phyloP scores from a whole-genome alignment of 495 filamentous ascomycete species.

The Aspergillus baeticus region DNA sequence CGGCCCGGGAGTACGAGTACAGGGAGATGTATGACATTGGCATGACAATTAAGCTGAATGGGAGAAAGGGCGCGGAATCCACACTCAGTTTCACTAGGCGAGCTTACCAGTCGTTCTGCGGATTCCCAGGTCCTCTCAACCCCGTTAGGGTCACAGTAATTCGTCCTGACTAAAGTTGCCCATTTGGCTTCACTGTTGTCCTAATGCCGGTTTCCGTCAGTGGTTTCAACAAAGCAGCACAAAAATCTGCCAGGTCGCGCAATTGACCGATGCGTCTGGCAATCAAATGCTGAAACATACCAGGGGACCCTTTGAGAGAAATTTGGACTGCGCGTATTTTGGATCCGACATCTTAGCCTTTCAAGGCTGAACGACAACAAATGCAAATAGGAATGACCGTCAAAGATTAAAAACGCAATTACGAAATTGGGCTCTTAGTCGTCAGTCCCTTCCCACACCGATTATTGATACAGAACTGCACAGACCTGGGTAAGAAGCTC shows the following conservation, averaged over 20 bases:
- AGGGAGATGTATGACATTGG: neutral
- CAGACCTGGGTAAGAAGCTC: neutral
- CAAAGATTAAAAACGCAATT: neutral
- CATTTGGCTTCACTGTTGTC: conserved; percentile 65
- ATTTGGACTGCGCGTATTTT: conserved; percentile 14
- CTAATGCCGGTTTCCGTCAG: conserved; percentile 23
- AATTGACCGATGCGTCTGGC: too few species aligned
- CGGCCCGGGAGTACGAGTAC: neutral
- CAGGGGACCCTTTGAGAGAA: conserved; percentile 20
- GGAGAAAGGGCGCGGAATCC: neutral
- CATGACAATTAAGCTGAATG: too few species aligned
- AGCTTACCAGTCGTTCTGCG: conserved; percentile 62
- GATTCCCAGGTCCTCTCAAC: conserved; percentile 76
- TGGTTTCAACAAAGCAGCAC: neutral
- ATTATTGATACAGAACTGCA: neutral
- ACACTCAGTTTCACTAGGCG: neutral
- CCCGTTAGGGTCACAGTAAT: conserved; percentile 69
- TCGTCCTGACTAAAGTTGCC: conserved; percentile 69
- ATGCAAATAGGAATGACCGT: neutral
- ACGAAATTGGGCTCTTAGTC: neutral
- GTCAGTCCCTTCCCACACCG: neutral
- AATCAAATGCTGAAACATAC: conserved; percentile 10
- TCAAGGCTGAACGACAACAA: neutral
- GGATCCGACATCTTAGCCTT: conserved; percentile 10
- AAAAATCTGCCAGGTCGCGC: too few species aligned